Conservation (phyloP, 2,329 filamentous ascomycete species). For the Claviceps purpurea region DNA sequence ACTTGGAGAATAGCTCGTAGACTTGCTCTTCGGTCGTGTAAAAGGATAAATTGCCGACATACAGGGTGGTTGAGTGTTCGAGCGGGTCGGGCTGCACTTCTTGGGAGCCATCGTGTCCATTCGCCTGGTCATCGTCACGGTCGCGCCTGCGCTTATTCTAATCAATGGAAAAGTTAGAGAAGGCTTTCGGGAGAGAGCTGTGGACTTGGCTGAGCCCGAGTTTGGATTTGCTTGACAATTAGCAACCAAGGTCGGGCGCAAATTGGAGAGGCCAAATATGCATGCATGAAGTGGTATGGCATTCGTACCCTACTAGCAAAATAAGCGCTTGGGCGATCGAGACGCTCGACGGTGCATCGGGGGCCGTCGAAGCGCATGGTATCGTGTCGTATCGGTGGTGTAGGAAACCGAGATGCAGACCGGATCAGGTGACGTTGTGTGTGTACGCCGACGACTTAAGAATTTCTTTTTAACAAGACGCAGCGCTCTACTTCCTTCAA, state of each 20-base stretch:
- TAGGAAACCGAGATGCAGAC: neutral
- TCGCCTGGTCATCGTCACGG: constrained; percentile 40
- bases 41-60: constrained; percentile 96
- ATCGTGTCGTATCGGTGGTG: neutral
- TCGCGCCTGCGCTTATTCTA: constrained; percentile 63
- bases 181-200: constrained; percentile 2
- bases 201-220: neutral
- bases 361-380: constrained; percentile 31
- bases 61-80: constrained; percentile 81
- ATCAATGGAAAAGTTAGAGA: neutral
- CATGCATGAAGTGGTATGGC: neutral
- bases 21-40: constrained; percentile 99
- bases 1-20: constrained; percentile 90
- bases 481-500: neutral
- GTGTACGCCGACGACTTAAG: neutral
- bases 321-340: constrained; percentile 93
- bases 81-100: constrained; percentile 55
- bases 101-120: constrained; percentile 20
- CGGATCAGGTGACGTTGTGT: neutral
- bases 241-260: no score
- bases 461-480: neutral
- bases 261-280: neutral
- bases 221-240: neutral
- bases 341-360: constrained; percentile 70
- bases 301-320: constrained; percentile 62